These are phyloP conservation scores for Davidsoniella neocaledoniae DNA, from an alignment of 2,329 filamentous ascomycete genomes.

Conservation along the genomic window DNA sequence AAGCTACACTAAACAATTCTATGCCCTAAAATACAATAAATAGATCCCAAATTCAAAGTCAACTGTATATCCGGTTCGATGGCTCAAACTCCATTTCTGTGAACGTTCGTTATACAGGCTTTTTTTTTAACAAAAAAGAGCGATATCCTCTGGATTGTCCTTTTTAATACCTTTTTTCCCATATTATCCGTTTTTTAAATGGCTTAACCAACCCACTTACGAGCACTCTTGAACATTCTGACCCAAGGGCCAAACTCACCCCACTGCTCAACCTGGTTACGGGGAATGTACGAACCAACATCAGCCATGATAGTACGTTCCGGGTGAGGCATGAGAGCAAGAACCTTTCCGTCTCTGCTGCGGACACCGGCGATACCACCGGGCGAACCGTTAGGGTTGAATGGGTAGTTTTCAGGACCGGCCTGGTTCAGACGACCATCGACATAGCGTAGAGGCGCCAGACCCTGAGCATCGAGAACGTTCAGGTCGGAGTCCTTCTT, in stretches of 20 bases:
- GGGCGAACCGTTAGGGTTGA: conserved; percentile 73
- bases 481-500: conserved; percentile 36
- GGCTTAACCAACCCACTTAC: conserved; percentile 61
- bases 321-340: conserved; percentile 88
- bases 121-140: neutral
- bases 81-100: too few relatives aligned
- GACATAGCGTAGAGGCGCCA: conserved; percentile 67
- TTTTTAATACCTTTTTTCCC: neutral
- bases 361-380: conserved; percentile 66
- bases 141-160: neutral
- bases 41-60: neutral
- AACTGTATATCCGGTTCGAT: too few relatives aligned
- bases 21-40: neutral
- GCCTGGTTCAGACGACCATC: conserved; percentile 52
- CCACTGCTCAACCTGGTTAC: conserved; percentile 43
- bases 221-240: conserved; percentile 71
- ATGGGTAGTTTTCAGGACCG: conserved; percentile 69
- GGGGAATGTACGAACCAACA: conserved; percentile 57
- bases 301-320: conserved; percentile 76
- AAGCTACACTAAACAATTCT: neutral
- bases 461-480: conserved; percentile 24
- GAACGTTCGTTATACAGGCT: neutral
- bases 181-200: too few relatives aligned
- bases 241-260: conserved; percentile 75
- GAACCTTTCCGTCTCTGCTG: conserved; percentile 59